Base-by-base conservation (phyloP, 495 filamentous ascomycete species). In the Trichocladium antarcticum region DNA sequence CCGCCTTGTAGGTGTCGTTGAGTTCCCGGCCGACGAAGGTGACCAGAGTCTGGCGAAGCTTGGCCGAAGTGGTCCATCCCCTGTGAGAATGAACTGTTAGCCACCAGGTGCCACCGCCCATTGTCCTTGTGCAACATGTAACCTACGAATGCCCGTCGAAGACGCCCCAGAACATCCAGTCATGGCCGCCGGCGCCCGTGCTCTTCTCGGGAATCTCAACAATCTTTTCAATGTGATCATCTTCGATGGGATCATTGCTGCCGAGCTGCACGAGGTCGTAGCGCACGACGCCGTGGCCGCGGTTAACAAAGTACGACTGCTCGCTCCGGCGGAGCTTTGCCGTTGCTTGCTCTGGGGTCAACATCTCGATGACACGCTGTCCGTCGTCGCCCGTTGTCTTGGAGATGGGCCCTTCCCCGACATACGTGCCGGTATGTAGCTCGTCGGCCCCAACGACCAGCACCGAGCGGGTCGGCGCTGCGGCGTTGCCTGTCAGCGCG, bases 91-190 rank as follows among this genome's bases (percentile, higher is more conserved):
- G 7, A 10, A 39, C 1, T 28, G 37, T 70, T 49, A 71, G 61
- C 29, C 38, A 9, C 29, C 12, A 21, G n/a, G 12, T 17, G 5
- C 27, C 19, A 2, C 10, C 1, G 16, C 12, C n/a, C 11, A 5
- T 12, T 28, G 14, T 29, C 42, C 4, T 3, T 9, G 2, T 35
- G 7, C 17, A 39, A 42, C 9, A 27, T 12, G 24, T 27, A 47
- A 75, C 77, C 63, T 67, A 89, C 87, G 85, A 84, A 66, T 98
- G 92, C 1, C 92, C 92, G 62, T 99, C 92, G 67, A 95, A 99
- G 11, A 99, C 89, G 34, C 87, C 90, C 93, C 93, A 99, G 63
- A 99, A 99, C 87, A 96, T 97, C 92, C 92, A 99, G 61, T 99
- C 92, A 50, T 77, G 87, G 37, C 69, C 79, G 70, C 44, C 42